Evolutionary conservation across 495 filamentous ascomycete species (phyloP).

Genomic region (Platismatia glauca): DNA sequence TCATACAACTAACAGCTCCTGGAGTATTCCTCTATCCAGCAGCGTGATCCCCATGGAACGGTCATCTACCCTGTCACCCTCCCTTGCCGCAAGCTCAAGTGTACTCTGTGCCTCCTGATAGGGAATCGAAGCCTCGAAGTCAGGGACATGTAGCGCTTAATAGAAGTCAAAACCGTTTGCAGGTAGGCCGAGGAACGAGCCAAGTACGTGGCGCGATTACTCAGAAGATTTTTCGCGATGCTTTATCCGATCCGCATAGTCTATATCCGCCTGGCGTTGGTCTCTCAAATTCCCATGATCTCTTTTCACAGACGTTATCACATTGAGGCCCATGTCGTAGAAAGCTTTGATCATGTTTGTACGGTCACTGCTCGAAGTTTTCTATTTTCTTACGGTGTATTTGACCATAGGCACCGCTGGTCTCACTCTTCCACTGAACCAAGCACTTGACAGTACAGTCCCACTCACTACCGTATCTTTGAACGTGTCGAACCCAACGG

Average conservation of each 20-base stretch:
- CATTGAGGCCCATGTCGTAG: neutral
- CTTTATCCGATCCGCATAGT: neutral
- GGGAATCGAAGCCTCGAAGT: too few relatives aligned
- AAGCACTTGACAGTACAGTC: neutral
- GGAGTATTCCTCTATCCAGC: too few relatives aligned
- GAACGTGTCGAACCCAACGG: neutral
- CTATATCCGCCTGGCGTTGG: neutral
- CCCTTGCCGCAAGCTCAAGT: too few relatives aligned
- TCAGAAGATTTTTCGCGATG: constrained; percentile 1
- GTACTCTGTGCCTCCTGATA: too few relatives aligned
- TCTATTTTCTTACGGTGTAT: neutral
- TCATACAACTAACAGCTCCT: too few relatives aligned
- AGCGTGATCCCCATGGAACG: too few relatives aligned
- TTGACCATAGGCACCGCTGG: neutral
- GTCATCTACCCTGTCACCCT: too few relatives aligned
- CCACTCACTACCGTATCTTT: neutral
- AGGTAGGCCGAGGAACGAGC: too few relatives aligned
- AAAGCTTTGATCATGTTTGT: neutral
- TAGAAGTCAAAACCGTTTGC: too few relatives aligned
- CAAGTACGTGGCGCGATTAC: too few relatives aligned
- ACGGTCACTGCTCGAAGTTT: too few relatives aligned
- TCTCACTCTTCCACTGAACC: neutral
- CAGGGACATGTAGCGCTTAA: too few relatives aligned
- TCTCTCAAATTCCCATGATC: neutral
- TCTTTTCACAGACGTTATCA: neutral